These are phyloP conservation scores for Ceratocystis diversiconidia DNA, from an alignment of 2,329 filamentous ascomycete genomes.

Conservation along the genomic window DNA sequence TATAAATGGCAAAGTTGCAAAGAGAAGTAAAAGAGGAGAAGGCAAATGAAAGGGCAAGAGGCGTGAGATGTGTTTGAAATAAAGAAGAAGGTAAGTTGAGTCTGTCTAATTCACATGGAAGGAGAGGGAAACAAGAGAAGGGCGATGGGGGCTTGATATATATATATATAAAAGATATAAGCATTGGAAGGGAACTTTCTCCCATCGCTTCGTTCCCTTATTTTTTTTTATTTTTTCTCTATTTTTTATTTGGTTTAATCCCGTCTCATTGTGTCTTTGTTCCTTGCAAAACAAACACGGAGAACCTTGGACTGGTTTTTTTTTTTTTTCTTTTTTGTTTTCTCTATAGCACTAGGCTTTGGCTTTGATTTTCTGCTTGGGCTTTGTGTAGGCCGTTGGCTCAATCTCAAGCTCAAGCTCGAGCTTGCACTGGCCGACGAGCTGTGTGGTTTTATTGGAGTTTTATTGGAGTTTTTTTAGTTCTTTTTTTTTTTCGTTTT, in stretches of 20 bases:
- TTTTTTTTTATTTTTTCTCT: neutral
- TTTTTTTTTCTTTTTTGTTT: neutral
- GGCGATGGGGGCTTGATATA: neutral
- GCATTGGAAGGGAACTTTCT: neutral
- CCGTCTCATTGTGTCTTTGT: slow-evolving; percentile 7
- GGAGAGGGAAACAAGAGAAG: neutral
- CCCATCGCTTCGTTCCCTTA: neutral
- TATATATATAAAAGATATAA: slow-evolving; percentile 10
- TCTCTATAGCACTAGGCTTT: neutral
- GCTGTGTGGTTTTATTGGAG: neutral
- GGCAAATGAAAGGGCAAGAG: neutral
- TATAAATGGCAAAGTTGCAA: neutral
- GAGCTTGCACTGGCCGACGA: neutral
- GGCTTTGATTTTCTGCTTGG: slow-evolving; percentile 1
- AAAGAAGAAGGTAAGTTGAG: neutral
- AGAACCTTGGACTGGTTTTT: neutral
- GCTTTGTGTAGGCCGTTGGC: neutral
- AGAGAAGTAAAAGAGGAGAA: neutral
- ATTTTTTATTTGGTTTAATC: neutral
- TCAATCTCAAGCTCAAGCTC: slow-evolving; percentile 4
- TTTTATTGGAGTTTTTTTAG: neutral
- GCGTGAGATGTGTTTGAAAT: neutral
- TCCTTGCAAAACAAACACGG: slow-evolving; percentile 3
- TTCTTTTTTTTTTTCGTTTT: neutral
- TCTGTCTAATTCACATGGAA: slow-evolving; percentile 6